A percentile compares a stretch with the other conserved stretches of the same genome.
Conservation (phyloP, 768 basidiomycete genomes). For the Mycena belliarum region DNA sequence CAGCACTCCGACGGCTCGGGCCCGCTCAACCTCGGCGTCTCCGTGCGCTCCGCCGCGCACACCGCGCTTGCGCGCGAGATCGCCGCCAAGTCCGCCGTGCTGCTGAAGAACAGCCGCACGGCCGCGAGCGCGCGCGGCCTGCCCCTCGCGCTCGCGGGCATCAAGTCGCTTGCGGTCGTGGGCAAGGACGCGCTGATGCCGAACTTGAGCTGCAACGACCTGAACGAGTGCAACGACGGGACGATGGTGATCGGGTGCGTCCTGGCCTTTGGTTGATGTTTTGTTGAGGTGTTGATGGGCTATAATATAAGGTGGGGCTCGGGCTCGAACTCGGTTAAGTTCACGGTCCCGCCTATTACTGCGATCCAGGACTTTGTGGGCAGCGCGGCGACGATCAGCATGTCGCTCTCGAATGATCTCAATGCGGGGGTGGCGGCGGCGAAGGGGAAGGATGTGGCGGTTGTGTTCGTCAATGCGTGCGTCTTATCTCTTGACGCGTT, state of each 20-base stretch:
- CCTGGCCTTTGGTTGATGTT: too few relatives aligned
- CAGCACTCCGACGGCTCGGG: conserved; percentile 49
- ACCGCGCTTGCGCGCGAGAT: conserved; percentile 60
- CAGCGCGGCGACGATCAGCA: conserved; percentile 39
- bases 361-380: conserved; percentile 45
- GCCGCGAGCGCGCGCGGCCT: conserved; percentile 38
- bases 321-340: conserved; percentile 47
- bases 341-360: conserved; percentile 46
- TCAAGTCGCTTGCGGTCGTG: conserved; percentile 59
- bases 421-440: conserved; percentile 41
- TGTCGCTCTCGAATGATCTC: conserved; percentile 46
- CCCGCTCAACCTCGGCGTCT: conserved; percentile 41
- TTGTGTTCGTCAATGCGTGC: conserved; percentile 62
- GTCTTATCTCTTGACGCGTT: conserved; percentile 21
- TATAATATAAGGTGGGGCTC: conserved; percentile 55
- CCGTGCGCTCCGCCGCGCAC: conserved; percentile 44
- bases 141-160: conserved; percentile 45
- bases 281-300: not conserved
- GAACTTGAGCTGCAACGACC: conserved; percentile 45
- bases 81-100: conserved; percentile 64
- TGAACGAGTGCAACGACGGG: conserved; percentile 56
- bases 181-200: conserved; percentile 59
- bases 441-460: conserved; percentile 51
- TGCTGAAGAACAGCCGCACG: conserved; percentile 64
- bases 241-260: conserved; percentile 44